Conservation (phyloP, 345 rosid genomes). For the Sonneratia caseolaris region DNA sequence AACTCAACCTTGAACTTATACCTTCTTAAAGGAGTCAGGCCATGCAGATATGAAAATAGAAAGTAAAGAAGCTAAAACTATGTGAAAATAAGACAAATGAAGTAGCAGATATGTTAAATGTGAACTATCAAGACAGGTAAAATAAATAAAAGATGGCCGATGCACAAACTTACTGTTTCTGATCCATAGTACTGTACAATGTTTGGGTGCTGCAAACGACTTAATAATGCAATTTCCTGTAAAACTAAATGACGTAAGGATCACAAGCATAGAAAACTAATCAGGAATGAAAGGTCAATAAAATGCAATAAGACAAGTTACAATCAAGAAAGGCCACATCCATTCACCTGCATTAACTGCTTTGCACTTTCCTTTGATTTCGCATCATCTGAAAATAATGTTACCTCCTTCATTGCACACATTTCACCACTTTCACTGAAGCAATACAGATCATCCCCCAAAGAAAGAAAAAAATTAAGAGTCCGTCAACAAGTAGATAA, state of each 20-base stretch:
- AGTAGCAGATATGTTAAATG: not conserved
- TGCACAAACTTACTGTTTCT: constrained; percentile 33
- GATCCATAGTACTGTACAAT: constrained; percentile 74
- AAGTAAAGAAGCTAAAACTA: not conserved
- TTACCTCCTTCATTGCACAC: constrained; percentile 68
- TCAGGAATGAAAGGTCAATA: not conserved
- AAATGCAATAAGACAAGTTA: not conserved
- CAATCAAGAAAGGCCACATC: not conserved
- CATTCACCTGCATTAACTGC: constrained; percentile 44
- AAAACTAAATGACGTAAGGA: not conserved
- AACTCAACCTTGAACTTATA: not conserved
- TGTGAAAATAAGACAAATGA: not conserved
- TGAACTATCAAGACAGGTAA: not conserved
- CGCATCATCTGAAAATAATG: constrained; percentile 48
- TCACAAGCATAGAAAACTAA: not conserved
- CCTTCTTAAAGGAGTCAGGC: not conserved
- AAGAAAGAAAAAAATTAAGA: not conserved
- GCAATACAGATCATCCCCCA: not conserved
- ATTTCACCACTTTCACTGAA: constrained; percentile 54
- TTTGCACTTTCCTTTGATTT: constrained; percentile 58
- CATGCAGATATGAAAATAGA: not conserved
- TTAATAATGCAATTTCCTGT: constrained; percentile 64
- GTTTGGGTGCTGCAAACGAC: constrained; percentile 58
- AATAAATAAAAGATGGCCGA: not conserved
- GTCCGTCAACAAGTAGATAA: not conserved